Evolutionary conservation across 2,329 filamentous ascomycete species (phyloP), one percentile per base, ranked within the genome.

Genomic region (Xylariaceae sp.): DNA sequence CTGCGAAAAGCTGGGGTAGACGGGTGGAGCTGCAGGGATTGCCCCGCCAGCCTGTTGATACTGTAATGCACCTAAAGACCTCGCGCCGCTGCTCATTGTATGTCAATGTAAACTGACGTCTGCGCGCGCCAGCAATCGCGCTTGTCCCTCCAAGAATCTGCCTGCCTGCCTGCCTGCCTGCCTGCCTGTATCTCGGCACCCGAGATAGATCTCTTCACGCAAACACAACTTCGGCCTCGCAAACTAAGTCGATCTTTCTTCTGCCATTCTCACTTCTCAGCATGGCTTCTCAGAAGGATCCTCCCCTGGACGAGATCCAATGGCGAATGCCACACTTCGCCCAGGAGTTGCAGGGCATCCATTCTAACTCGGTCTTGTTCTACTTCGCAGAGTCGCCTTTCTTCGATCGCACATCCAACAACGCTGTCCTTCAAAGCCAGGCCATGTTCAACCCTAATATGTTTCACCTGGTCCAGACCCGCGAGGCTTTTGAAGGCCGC

Each of bases 361-460:
- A 85, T 62, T 76, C 71, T 51, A 84, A 85, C 59, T 74, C 73
- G 34, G 71, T 85, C 45, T 76, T 84, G 44, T 81, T 77, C 65
- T 85, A 85, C 66, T 85, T 85, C 51, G 74, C 79, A 50, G 68
- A 75, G 46, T 85, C 81, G 45, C 80, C 81, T 18, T 85, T 83
- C 64, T 85, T 79, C 64, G 81, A 85, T 61, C 71, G 65, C 45
- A 83, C 78, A 2, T 83, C 79, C 50, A 85, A 85, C 61, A 85
- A 85, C 60, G 77, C 76, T 49, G 69, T 83, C 28, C 67, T 85
- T 30, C 76, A 73, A 54, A 73, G 67, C 48, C 81, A 85, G 61
- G 78, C 79, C 32, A 69, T 77, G 61, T 78, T 72, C 63, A 84
- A 84, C 59, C 67, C 68, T 19, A 66, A 70, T 47, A 78, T 85